Evolutionary conservation across 1,139 yeast genomes (phyloP), one percentile per base, ranked within the genome.

Genomic region (Debaryomyces nepalensis): DNA sequence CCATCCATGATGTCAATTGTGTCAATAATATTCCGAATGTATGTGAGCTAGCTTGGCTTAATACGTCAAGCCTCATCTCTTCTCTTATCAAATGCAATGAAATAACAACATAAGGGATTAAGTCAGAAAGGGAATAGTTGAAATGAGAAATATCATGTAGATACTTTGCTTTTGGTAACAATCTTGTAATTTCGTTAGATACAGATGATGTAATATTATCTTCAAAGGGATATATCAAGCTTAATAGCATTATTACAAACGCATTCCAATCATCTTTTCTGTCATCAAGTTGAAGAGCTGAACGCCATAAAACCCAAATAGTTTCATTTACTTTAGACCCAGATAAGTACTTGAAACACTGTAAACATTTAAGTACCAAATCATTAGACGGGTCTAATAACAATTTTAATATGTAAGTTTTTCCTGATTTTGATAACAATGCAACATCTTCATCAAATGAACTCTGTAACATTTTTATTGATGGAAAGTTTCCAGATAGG

Each of bases 21-120:
- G 83, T 69, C n/a, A 91, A 61, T 8, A 90, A 57, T 1, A 65
- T 34, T 0, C 84, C 82, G 11, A 90, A 54, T 29, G 63, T 61
- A 4, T 63, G 52, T 12, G 75, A 64, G 15, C 68, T 64, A 0
- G 53, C 47, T 2, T 57, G 48, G 8, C 74, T 69, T 26, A 82
- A 65, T 2, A 80, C 63, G 52, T 86, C 82, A 27, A 93, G 66
- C 43, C 77, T 73, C 33, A 75, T 63, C 48, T 91, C 98, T 59
- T 93, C 97, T 45, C 91, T 67, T 2, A 89, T 64, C 26, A 89
- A 57, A 65, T 91, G 98, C 31, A 91, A 61, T 0, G 90, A 79
- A 24, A 87, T 63, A 0, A 83, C 71, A n/a, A 88, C 72, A 47
- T 78, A 81, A 1, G 89, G 87, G 2, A 82, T 62, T 54, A 79